These are phyloP conservation scores for Rugonectria rugulosa DNA, from an alignment of 2,329 filamentous ascomycete species.

Conservation along the genomic window DNA sequence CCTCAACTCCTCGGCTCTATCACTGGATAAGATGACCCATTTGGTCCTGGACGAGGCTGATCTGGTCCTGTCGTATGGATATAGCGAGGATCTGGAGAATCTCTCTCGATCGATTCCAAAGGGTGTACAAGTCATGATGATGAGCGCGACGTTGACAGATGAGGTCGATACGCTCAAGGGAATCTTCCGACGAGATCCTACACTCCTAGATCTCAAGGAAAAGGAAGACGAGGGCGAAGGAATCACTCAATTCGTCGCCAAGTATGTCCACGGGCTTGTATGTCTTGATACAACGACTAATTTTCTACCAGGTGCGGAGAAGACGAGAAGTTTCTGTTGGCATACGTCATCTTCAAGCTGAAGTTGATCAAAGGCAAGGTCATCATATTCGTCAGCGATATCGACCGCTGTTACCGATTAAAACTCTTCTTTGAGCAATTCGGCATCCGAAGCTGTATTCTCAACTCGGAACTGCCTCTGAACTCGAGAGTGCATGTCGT, in stretches of 20 bases:
- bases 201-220: constrained; percentile 82
- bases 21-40: constrained; percentile 74
- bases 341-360: constrained; percentile 94
- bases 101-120: constrained; percentile 81
- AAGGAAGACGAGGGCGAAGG: constrained; percentile 78
- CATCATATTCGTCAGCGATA: constrained; percentile 75
- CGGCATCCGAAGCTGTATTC: constrained; percentile 88
- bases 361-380: constrained; percentile 93
- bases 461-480: constrained; percentile 94
- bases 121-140: constrained; percentile 88
- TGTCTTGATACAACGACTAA: constrained; percentile 24
- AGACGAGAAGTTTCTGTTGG: constrained; percentile 93
- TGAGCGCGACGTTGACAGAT: constrained; percentile 89
- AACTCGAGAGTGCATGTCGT: constrained; percentile 95
- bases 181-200: constrained; percentile 84
- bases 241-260: constrained; percentile 87
- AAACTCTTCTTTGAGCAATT: constrained; percentile 98
- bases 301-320: constrained; percentile 73
- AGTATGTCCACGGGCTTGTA: constrained; percentile 52
- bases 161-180: constrained; percentile 87
- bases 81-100: constrained; percentile 86
- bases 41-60: constrained; percentile 95
- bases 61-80: constrained; percentile 90
- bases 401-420: constrained; percentile 87
- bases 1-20: constrained; percentile 70